Base-by-base conservation (phyloP, 2,329 filamentous ascomycete species). In the Penicillium sp. region DNA sequence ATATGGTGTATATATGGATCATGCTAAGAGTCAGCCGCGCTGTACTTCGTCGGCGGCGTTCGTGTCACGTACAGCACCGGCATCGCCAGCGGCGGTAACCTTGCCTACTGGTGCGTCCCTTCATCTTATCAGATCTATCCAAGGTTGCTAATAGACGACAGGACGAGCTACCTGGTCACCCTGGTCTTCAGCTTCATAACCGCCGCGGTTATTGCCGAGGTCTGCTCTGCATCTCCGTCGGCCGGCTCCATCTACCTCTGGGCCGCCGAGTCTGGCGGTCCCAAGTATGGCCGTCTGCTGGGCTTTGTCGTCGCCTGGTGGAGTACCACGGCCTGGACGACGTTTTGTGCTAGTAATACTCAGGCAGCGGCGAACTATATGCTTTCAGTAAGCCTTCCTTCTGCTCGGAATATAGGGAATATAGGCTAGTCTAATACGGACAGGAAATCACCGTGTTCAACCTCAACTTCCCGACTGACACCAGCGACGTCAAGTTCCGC, bases 231-330 rank as follows among this genome's bases (percentile, higher is more conserved):
- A 3, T 77, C 83, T 2, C 82, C 82, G 0, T 78, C 82, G 2
- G 81, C 82, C 12, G 82, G 82, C 0, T 83, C 81, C 2, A 84
- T 84, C 63, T 84, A 84, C 59, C 75, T 84, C 18, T 84, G 82
- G 82, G 82, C 82, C n/a, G 82, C 82, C 42, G 82, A 84, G 61
- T 74, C 81, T 18, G 82, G 81, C 45, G 82, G 82, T 5, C 79
- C 77, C 24, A 74, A 74, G 21, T 84, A 74, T 61, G 81, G 82
- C n/a, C 69, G 82, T 26, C 70, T 84, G 0, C 76, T 84, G 54
- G 82, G 82, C 18, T 84, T 83, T 65, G 69, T 83, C n/a, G 82
- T 84, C n/a, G 82, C 82, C 0, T 85, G 82, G 82, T 85, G 82
- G 82, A 82, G 79, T 62, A 83, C 81, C 0, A 84, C 82, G 0